Evolutionary conservation across 2,329 filamentous ascomycete genomes (phyloP).

Genomic region (Fusarium algeriense): DNA sequence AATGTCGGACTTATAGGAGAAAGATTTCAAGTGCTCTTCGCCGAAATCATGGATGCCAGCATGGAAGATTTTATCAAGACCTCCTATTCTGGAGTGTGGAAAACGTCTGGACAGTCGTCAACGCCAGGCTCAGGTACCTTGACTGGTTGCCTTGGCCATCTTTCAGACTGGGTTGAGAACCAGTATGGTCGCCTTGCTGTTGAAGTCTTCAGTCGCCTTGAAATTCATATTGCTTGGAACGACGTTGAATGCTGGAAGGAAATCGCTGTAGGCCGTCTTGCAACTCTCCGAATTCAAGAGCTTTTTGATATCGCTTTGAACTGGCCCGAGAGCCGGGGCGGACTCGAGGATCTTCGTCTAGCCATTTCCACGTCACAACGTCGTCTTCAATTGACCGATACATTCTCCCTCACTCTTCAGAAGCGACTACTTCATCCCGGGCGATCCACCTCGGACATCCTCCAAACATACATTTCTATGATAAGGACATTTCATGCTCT

Average conservation of each 20-base stretch:
- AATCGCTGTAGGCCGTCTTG: constrained; percentile 75
- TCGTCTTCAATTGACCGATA: constrained; percentile 76
- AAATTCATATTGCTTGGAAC: constrained; percentile 60
- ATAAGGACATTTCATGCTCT: constrained; percentile 81
- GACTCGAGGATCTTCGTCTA: constrained; percentile 79
- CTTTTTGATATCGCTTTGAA: constrained; percentile 83
- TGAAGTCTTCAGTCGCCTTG: constrained; percentile 67
- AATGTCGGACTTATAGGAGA: constrained; percentile 77
- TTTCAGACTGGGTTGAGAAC: constrained; percentile 77
- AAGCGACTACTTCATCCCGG: constrained; percentile 79
- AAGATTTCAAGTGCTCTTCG: constrained; percentile 77
- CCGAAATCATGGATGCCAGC: constrained; percentile 75
- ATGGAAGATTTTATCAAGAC: constrained; percentile 73
- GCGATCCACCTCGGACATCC: constrained; percentile 79
- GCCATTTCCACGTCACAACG: constrained; percentile 76
- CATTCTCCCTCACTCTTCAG: constrained; percentile 75
- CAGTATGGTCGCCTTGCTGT: constrained; percentile 74
- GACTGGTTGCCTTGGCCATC: constrained; percentile 68
- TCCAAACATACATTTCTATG: constrained; percentile 83
- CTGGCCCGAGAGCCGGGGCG: constrained; percentile 79
- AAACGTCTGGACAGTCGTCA: constrained; percentile 36
- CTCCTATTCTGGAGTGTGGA: constrained; percentile 74
- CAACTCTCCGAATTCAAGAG: constrained; percentile 75
- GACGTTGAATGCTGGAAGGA: constrained; percentile 78
- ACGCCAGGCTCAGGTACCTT: constrained; percentile 49